Evolutionary conservation across 2,329 filamentous ascomycete genomes (phyloP).

Genomic region (Scolecobasidium constrictum): DNA sequence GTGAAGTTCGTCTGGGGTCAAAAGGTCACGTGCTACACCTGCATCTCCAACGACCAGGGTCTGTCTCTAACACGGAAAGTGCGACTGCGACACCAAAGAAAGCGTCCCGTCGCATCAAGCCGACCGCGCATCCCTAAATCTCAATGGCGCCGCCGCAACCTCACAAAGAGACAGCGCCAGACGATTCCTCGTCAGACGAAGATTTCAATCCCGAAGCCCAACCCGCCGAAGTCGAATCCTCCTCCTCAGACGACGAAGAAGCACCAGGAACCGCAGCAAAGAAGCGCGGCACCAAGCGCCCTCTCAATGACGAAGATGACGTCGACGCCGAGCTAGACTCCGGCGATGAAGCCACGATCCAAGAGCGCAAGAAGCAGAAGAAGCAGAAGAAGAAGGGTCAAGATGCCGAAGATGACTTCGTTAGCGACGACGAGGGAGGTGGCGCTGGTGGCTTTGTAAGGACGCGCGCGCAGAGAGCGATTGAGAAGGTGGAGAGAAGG

Average conservation of each 20-base stretch:
- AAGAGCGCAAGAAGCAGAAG: constrained; percentile 44
- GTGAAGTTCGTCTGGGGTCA: no score
- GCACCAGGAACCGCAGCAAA: constrained; percentile 12
- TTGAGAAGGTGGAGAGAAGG: constrained; percentile 50
- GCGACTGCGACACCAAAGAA: no score
- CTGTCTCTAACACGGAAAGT: no score
- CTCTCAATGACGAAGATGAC: constrained; percentile 12
- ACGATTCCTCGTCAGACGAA: constrained; percentile 57
- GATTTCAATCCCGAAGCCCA: constrained; percentile 62
- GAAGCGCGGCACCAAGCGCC: constrained; percentile 22
- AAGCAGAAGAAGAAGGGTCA: constrained; percentile 28
- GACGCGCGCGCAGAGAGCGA: constrained; percentile 58
- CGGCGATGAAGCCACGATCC: constrained; percentile 61
- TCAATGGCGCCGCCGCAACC: no score
- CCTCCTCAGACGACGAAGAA: constrained; percentile 30
- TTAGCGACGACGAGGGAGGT: constrained; percentile 36
- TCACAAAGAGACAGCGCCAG: constrained; percentile 26
- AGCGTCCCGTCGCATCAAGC: no score
- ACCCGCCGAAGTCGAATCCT: constrained; percentile 30
- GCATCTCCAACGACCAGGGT: no score
- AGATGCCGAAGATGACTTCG: constrained; percentile 15
- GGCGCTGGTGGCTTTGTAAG: constrained; percentile 53
- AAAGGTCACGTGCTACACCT: no score
- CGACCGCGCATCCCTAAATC: no score
- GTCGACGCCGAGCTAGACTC: constrained; percentile 34